Conservation (phyloP, 2,329 filamentous ascomycete genomes). For the Claviceps sorghi region DNA sequence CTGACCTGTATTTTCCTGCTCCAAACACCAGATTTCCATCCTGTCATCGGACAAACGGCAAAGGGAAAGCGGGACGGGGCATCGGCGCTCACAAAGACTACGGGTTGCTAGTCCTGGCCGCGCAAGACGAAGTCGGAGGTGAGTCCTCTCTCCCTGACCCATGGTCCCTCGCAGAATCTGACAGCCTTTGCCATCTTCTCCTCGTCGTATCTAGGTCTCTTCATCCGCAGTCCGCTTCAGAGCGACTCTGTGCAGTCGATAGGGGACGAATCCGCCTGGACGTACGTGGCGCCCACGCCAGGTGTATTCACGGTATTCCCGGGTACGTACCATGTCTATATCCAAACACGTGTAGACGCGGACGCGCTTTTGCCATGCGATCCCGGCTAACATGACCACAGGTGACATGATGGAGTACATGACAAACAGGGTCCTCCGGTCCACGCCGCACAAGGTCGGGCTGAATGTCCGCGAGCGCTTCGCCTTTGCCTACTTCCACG, state of each 20-base stretch:
- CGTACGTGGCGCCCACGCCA: conserved; percentile 30
- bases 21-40: conserved; percentile 16
- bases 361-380: too few species aligned
- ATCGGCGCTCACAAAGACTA: conserved; percentile 39
- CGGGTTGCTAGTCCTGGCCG: conserved; percentile 34
- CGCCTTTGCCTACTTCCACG: conserved; percentile 35
- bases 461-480: conserved; percentile 31
- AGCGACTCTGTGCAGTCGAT: conserved; percentile 25
- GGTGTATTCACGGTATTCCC: conserved; percentile 35
- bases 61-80: conserved; percentile 32
- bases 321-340: too few species aligned
- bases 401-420: conserved; percentile 39
- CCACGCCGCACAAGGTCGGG: conserved; percentile 36
- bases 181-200: neutral
- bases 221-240: conserved; percentile 27
- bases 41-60: conserved; percentile 26
- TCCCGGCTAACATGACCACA: conserved; percentile 8
- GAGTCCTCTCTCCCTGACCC: conserved; percentile 3
- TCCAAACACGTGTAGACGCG: neutral
- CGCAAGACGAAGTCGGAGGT: conserved; percentile 35
- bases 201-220: conserved; percentile 20
- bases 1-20: neutral
- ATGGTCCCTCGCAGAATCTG: neutral
- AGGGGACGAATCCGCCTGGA: conserved; percentile 31
- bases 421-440: conserved; percentile 28